Evolutionary conservation across 2,329 filamentous ascomycete genomes (phyloP).

Genomic region (Pseudocercospora crystallina): DNA sequence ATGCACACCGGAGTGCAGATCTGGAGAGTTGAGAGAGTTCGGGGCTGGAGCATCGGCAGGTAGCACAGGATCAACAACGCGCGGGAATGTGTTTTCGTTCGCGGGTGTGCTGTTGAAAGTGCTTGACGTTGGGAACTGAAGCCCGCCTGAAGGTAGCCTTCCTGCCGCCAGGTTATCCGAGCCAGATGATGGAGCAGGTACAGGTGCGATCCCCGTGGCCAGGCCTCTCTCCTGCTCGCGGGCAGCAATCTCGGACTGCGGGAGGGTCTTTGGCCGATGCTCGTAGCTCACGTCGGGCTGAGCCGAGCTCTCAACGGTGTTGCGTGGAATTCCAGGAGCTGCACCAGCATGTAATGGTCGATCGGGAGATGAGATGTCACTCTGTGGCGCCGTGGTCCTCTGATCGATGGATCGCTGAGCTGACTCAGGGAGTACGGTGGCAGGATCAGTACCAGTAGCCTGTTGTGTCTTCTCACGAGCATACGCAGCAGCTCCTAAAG

Average conservation of each 20-base stretch:
- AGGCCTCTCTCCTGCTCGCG: neutral
- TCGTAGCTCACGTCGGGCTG: neutral
- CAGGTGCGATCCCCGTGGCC: neutral
- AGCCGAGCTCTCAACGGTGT: conserved; percentile 2
- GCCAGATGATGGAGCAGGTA: neutral
- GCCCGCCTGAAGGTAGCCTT: too few species aligned
- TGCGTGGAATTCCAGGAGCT: neutral
- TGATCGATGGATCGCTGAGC: conserved; percentile 50
- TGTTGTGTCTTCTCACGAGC: conserved; percentile 37
- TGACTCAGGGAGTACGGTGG: conserved; percentile 28
- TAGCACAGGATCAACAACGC: neutral
- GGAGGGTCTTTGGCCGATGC: conserved; percentile 13
- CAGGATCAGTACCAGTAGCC: conserved; percentile 48
- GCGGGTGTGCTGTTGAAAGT: too few species aligned
- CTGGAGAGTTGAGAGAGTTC: neutral
- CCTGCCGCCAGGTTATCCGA: too few species aligned
- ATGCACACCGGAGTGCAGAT: conserved; percentile 8
- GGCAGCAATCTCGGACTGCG: conserved; percentile 1
- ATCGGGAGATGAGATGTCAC: neutral
- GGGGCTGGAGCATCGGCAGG: neutral
- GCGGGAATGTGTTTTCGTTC: neutral
- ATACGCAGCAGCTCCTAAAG: conserved; percentile 37
- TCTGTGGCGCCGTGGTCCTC: conserved; percentile 6
- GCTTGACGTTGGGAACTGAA: too few species aligned
- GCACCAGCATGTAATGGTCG: neutral